phyloP scores from a whole-genome alignment of 2,329 filamentous ascomycete genomes.

The Colletotrichum cuscutae region DNA sequence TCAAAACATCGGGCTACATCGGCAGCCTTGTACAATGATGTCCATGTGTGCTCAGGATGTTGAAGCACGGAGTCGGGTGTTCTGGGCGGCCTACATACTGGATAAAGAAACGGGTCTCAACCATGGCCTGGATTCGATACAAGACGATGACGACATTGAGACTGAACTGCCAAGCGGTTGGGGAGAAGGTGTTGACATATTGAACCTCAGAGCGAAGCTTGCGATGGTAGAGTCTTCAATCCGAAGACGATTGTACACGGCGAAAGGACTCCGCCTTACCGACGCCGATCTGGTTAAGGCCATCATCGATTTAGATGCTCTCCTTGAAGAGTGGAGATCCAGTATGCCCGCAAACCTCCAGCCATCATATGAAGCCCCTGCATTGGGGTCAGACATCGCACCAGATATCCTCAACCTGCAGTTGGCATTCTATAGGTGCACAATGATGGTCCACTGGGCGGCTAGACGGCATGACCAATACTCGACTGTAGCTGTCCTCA shows the following conservation, averaged over 20 bases:
- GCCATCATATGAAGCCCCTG: slow-evolving; percentile 11
- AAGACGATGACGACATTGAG: slow-evolving; percentile 29
- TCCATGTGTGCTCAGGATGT: slow-evolving; percentile 23
- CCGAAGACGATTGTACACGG: slow-evolving; percentile 25
- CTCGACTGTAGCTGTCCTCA: slow-evolving; percentile 7
- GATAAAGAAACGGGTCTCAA: slow-evolving; percentile 28
- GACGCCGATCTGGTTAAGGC: slow-evolving; percentile 20
- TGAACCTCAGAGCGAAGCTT: slow-evolving; percentile 28
- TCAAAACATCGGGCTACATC: slow-evolving; percentile 30
- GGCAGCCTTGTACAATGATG: slow-evolving; percentile 21
- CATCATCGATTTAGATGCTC: slow-evolving; percentile 28
- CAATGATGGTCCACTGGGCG: slow-evolving; percentile 30
- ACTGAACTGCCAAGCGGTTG: slow-evolving; percentile 20
- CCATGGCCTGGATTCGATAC: slow-evolving; percentile 22
- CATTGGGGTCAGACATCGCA: background rate
- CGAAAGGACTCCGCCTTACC: slow-evolving; percentile 21
- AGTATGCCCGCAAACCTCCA: slow-evolving; percentile 20
- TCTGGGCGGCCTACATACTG: slow-evolving; percentile 34
- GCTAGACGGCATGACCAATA: slow-evolving; percentile 13
- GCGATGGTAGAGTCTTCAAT: slow-evolving; percentile 33
- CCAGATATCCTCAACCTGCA: slow-evolving; percentile 29
- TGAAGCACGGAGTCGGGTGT: slow-evolving; percentile 27
- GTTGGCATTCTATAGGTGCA: slow-evolving; percentile 28
- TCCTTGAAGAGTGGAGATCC: slow-evolving; percentile 28
- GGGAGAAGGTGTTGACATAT: slow-evolving; percentile 1